Percentiles rank a stretch among this genome's conserved stretches.
Conservation (phyloP, 106 monocot species). For the Dactylorhiza incarnata region DNA sequence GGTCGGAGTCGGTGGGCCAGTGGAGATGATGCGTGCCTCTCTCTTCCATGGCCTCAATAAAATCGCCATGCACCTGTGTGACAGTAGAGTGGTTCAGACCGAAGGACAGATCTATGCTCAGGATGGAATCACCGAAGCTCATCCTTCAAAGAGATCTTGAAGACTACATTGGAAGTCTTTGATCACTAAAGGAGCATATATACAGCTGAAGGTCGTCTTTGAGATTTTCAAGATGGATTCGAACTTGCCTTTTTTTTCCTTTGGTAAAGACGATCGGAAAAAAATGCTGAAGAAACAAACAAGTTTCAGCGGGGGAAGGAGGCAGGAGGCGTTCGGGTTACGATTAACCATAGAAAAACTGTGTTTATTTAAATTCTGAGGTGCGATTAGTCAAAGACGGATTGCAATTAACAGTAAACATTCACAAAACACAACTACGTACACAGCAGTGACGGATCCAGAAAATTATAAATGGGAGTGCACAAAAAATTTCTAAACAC, state of each 20-base stretch:
- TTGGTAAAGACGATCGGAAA: conserved; percentile 29
- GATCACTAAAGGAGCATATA: conserved; percentile 67
- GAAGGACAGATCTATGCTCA: conserved; percentile 36
- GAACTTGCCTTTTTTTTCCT: conserved; percentile 32
- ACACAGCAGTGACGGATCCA: too few species aligned
- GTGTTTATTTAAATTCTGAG: too few species aligned
- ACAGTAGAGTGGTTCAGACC: conserved; percentile 61
- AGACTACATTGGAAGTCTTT: conserved; percentile 51
- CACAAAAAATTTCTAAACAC: too few species aligned
- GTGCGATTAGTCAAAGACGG: too few species aligned
- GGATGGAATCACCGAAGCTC: conserved; percentile 54
- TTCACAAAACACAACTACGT: too few species aligned
- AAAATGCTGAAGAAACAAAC: neutral
- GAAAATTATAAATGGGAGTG: too few species aligned
- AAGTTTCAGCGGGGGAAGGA: neutral
- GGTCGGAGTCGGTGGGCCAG: conserved; percentile 46
- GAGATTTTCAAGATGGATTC: conserved; percentile 88
- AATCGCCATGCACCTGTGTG: conserved; percentile 60
- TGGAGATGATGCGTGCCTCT: conserved; percentile 43
- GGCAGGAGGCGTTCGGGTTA: too few species aligned
- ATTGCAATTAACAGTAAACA: too few species aligned
- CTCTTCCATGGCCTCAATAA: conserved; percentile 56
- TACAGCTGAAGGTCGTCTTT: conserved; percentile 82
- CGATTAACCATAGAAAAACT: too few species aligned
- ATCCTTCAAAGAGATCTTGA: conserved; percentile 47